These are phyloP conservation scores for Hypoxylon sp. DNA, from an alignment of 2,329 filamentous ascomycete species.

Conservation along the genomic window DNA sequence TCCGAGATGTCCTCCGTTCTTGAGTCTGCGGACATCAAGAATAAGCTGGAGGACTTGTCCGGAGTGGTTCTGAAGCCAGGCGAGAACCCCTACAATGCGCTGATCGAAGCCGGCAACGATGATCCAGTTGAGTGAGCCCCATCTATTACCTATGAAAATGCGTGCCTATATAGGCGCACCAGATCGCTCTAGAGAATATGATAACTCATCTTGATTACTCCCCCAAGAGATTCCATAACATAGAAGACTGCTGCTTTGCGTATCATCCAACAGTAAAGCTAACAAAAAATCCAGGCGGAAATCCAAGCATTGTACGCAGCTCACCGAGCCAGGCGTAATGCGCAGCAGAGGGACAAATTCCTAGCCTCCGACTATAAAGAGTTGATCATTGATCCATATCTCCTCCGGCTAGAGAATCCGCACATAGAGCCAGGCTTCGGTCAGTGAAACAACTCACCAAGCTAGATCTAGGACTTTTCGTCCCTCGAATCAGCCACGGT, in stretches of 20 bases:
- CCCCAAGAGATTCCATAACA: neutral
- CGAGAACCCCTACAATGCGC: slow-evolving; percentile 80
- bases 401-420: slow-evolving; percentile 76
- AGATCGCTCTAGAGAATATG: neutral
- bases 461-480: neutral
- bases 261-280: slow-evolving; percentile 22
- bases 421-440: slow-evolving; percentile 73
- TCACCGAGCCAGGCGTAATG: slow-evolving; percentile 81
- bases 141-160: neutral
- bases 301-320: slow-evolving; percentile 79
- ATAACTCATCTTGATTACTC: neutral
- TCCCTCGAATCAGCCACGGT: neutral
- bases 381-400: slow-evolving; percentile 80
- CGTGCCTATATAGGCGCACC: neutral
- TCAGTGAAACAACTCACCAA: slow-evolving; percentile 22
- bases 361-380: slow-evolving; percentile 75
- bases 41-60: slow-evolving; percentile 68
- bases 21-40: slow-evolving; percentile 58
- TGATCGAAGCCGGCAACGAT: slow-evolving; percentile 76
- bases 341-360: slow-evolving; percentile 80
- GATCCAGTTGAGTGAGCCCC: slow-evolving; percentile 68
- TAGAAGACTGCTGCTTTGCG: neutral
- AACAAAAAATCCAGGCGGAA: slow-evolving; percentile 61
- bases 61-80: slow-evolving; percentile 63
- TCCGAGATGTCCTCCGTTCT: slow-evolving; percentile 54